Evolutionary conservation across 495 filamentous ascomycete species (phyloP).

Genomic region (Tetracladium marchalianum): DNA sequence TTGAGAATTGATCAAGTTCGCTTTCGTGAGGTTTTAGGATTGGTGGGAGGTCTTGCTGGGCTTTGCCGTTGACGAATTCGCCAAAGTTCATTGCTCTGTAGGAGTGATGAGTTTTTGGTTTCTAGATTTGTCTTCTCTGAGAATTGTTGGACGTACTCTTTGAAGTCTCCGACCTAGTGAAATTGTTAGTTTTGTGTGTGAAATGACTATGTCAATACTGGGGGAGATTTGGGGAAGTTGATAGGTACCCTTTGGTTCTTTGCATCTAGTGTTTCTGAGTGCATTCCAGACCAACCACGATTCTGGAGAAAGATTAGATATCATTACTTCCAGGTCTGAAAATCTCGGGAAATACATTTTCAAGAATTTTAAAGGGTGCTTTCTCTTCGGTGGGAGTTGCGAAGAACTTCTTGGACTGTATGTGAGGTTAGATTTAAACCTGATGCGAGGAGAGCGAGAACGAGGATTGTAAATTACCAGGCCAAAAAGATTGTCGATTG

Average conservation of each 20-base stretch:
- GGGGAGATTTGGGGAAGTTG: conserved; percentile 8
- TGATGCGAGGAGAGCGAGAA: not conserved
- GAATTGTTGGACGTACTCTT: conserved; percentile 53
- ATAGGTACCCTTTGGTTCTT: conserved; percentile 73
- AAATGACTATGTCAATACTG: too few species aligned
- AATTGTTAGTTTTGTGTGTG: not conserved
- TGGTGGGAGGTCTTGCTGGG: conserved; percentile 70
- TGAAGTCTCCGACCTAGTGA: conserved; percentile 73
- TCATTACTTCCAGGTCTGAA: conserved; percentile 3
- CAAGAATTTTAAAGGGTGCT: conserved; percentile 57
- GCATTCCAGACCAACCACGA: conserved; percentile 82
- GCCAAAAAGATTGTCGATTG: conserved; percentile 65
- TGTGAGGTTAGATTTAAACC: not conserved
- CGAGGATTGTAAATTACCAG: conserved; percentile 40
- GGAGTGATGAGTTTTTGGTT: not conserved
- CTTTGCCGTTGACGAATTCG: conserved; percentile 58
- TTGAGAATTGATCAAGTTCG: conserved; percentile 53
- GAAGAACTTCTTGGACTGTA: conserved; percentile 72
- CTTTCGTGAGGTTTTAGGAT: conserved; percentile 49
- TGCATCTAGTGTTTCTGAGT: conserved; percentile 79
- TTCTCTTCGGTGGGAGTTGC: conserved; percentile 61
- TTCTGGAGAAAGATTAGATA: conserved; percentile 40
- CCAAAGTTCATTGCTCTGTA: conserved; percentile 85
- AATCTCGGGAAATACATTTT: conserved; percentile 37
- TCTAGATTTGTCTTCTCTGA: not conserved